Base-by-base conservation (phyloP, 2,329 filamentous ascomycete genomes). In the Ascochyta lentis region DNA sequence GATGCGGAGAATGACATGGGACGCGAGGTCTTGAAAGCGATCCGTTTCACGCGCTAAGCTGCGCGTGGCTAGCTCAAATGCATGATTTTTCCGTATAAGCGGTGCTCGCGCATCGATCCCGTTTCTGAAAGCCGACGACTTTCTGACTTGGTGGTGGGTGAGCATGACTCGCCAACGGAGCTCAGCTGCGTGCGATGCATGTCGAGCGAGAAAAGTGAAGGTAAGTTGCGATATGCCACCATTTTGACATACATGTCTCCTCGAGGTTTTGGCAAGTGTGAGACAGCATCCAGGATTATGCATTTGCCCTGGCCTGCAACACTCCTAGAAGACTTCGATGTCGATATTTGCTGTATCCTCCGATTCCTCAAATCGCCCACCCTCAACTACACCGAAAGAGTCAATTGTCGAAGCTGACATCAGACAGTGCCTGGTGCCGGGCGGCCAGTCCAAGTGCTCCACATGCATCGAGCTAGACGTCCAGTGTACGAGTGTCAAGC, bases 171-270 rank as follows among this genome's bases (percentile, higher is more conserved):
- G 61, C 5, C 51, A 59, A 26, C 61, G 59, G 19, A 49, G 13
- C 23, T 59, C 61, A 33, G 58, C 59, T 39, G 63, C 63, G 7
- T 66, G 63, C 43, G 63, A 66, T 55, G 61, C 61, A 3, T 66
- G 63, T 52, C 57, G 63, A 13, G 51, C 54, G 22, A 58, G 63
- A 40, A 66, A 66, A 51, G 61, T 64, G n/a, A 64, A 63, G 49
- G 63, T 63, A 46, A 41, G 55, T 44, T 35, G 19, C 19, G 1
- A 19, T 19, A 19, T 2, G 19, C 19, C 26, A 34, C 15, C n/a
- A 16, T 13, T 26, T 23, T 31, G 26, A 29, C n/a, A 16, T 43
- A 5, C 12, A 12, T 22, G 6, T 10, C n/a, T 31, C 39, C 15
- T 27, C 15, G 13, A 2, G 3, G 24, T 2, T 26, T 23, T 53